Evolutionary conservation across 2,329 filamentous ascomycete species (phyloP).

Genomic region (Hymenoscyphus fraxineus): DNA sequence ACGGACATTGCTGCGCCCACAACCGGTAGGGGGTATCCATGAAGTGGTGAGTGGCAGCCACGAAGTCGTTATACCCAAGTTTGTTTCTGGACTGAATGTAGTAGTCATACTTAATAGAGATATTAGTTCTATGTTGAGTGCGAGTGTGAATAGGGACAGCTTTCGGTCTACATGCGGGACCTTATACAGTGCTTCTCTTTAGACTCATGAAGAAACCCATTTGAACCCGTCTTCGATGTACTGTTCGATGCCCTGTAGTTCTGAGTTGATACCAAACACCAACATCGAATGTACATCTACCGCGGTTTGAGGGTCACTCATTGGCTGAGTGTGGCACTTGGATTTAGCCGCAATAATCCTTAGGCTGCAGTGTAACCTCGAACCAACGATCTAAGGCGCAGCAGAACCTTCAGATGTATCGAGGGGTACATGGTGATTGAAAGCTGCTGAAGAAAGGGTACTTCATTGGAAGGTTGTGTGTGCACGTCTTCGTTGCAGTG

Average conservation of each 20-base stretch:
- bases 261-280: background rate
- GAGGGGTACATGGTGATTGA: background rate
- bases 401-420: background rate
- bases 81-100: background rate
- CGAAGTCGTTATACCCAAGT: background rate
- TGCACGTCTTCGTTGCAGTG: too few species aligned
- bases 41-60: conserved; percentile 5
- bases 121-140: background rate
- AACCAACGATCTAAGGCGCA: background rate
- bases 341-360: background rate
- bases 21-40: background rate
- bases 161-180: background rate
- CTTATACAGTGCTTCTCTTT: background rate
- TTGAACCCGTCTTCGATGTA: background rate
- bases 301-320: background rate
- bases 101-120: background rate
- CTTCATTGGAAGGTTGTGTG: too few species aligned
- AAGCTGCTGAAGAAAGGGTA: background rate
- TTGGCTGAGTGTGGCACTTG: background rate
- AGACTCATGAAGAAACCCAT: background rate
- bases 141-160: background rate
- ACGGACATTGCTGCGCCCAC: background rate
- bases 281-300: background rate
- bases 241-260: background rate
- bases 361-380: background rate